Conservation (phyloP, 2,329 filamentous ascomycete species). For the Trichothecium sympodiale region DNA sequence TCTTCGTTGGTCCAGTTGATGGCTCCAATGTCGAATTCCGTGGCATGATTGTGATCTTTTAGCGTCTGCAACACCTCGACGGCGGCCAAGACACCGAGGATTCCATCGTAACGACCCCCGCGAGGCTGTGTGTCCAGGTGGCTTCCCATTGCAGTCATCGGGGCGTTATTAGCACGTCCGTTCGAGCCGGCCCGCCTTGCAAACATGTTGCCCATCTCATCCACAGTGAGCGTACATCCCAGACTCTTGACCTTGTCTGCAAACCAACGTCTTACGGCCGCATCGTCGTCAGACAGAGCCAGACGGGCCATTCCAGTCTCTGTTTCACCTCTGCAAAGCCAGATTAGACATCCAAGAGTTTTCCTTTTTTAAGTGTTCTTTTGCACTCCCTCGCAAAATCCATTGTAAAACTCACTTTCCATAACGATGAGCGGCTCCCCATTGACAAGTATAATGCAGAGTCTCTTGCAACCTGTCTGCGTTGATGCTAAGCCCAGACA, state of each 20-base stretch:
- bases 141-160: conserved; percentile 57
- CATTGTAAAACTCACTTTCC: conserved; percentile 18
- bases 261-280: conserved; percentile 66
- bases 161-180: conserved; percentile 20
- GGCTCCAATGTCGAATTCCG: conserved; percentile 60
- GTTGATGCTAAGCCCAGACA: conserved; percentile 10
- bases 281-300: conserved; percentile 60
- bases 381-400: no score
- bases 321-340: conserved; percentile 9
- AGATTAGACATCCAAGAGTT: not conserved
- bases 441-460: conserved; percentile 11
- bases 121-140: conserved; percentile 56
- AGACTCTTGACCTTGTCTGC: conserved; percentile 48
- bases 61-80: conserved; percentile 62
- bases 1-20: conserved; percentile 81
- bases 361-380: no score
- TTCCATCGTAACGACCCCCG: conserved; percentile 65
- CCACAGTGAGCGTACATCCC: conserved; percentile 56
- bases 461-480: conserved; percentile 11
- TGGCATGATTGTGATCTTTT: conserved; percentile 55
- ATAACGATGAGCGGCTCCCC: conserved; percentile 10
- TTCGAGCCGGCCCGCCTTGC: conserved; percentile 50
- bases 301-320: conserved; percentile 72
- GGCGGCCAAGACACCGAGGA: conserved; percentile 61
- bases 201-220: conserved; percentile 75